Evolutionary conservation across 192 early-diverging fungal species (phyloP), one percentile per base, ranked within the genome.

Genomic region (Dissophora globulifera): DNA sequence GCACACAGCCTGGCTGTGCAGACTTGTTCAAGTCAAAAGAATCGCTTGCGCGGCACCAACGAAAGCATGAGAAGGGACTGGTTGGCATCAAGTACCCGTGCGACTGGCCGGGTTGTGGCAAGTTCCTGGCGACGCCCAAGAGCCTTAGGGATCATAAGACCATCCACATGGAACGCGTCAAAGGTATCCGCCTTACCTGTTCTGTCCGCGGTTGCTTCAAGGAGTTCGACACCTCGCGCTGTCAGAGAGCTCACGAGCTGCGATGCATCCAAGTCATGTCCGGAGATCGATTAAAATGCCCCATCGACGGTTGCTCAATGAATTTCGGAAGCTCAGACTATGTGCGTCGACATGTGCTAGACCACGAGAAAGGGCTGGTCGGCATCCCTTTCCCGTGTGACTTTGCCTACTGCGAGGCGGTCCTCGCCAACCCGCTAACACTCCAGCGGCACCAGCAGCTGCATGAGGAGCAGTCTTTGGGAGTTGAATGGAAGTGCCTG

Each of bases 301-400:
- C 72, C 2, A 62, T 76, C 17, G 58, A 59, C 13, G 63, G 56
- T 3, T 76, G 72, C 52, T 55, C 43, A 2, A 50, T 64, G 17
- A 76, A 62, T 23, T 76, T 76, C 48, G 72, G 72, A 2, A 76
- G 72, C 43, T 67, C 72, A 23, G 72, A 76, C 30, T 76, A 76
- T 45, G 72, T 76, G 25, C 63, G 72, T 11, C 72, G 72, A 22
- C 72, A 76, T 43, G 72, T 76, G 25, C 58, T 76, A 22, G 72
- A 76, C 52, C 72, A 76, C 32, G 72, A 76, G 72, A 76, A 76
- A 20, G 72, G 72, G 4, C 46, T 76, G 32, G 62, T 76, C 32
- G 72, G 72, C 16, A 47, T 67, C 40, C 63, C 60, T 41, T 76
- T 76, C 51, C 41, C 47, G 0, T 76, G 72, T 25, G 72, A 76